These are phyloP conservation scores for Xylariales sp. DNA, from an alignment of 2,329 filamentous ascomycete species.

Conservation along the genomic window DNA sequence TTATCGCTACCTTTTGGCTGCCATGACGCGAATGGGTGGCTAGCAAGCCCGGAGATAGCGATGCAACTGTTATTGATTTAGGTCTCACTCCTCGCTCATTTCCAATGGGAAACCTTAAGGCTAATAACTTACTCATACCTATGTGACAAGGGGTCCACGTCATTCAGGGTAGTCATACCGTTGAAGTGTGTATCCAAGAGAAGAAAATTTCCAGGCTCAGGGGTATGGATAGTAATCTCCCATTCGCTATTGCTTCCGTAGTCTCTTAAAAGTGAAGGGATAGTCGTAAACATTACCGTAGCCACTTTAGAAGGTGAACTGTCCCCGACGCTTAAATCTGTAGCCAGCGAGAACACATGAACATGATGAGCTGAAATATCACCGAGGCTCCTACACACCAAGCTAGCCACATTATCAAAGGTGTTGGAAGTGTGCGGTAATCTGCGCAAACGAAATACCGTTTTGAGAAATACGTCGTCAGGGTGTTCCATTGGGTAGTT, in stretches of 20 bases:
- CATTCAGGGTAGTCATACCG: constrained; percentile 41
- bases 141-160: constrained; percentile 35
- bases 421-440: constrained; percentile 18
- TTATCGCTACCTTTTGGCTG: constrained; percentile 39
- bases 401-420: constrained; percentile 14
- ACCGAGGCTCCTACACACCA: constrained; percentile 31
- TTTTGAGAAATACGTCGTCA: constrained; percentile 4
- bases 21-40: constrained; percentile 45
- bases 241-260: constrained; percentile 16
- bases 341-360: constrained; percentile 38
- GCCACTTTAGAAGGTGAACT: constrained; percentile 36
- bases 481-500: neutral
- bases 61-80: constrained; percentile 38
- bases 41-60: constrained; percentile 42
- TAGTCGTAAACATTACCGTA: constrained; percentile 38
- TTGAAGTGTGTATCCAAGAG: constrained; percentile 42
- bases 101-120: neutral
- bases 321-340: constrained; percentile 21
- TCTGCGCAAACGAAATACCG: constrained; percentile 28
- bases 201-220: constrained; percentile 20
- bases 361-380: constrained; percentile 31
- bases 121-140: constrained; percentile 38
- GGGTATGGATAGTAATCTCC: neutral
- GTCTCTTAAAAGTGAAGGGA: constrained; percentile 23
- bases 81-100: neutral